phyloP scores from a whole-genome alignment of 2,329 filamentous ascomycete species.

The Fusarium oxysporum region DNA sequence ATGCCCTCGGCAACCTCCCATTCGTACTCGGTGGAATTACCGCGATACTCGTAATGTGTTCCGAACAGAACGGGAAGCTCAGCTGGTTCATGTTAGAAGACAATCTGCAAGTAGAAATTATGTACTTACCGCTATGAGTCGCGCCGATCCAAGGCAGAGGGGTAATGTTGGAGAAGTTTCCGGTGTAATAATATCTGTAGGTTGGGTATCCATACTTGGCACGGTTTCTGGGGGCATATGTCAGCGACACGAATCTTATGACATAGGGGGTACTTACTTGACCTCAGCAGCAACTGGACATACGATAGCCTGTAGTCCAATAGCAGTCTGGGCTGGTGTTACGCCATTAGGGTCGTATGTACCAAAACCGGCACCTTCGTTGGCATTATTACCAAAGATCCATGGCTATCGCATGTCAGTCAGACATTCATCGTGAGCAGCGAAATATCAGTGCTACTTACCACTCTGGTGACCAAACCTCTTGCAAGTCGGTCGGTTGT shows the following conservation, averaged over 20 bases:
- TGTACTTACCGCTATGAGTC: not conserved
- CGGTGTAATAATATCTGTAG: constrained; percentile 17
- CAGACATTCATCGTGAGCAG: rapidly evolving
- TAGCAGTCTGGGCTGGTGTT: constrained; percentile 1
- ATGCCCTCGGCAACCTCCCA: constrained; percentile 13
- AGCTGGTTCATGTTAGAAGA: not conserved
- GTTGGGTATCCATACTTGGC: constrained; percentile 11
- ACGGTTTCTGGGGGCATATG: rapidly evolving
- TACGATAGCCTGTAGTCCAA: constrained; percentile 1
- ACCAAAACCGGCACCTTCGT: constrained; percentile 25
- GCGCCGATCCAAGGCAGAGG: constrained; percentile 14
- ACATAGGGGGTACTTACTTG: not conserved
- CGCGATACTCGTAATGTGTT: constrained; percentile 19
- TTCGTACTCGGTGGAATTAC: constrained; percentile 12
- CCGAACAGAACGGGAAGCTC: constrained; percentile 11
- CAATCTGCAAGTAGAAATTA: no score
- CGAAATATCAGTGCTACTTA: not conserved
- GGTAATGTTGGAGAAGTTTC: constrained; percentile 18
- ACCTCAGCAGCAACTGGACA: constrained; percentile 19
- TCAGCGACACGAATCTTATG: rapidly evolving
- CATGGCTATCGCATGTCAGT: not conserved
- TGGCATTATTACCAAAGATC: constrained; percentile 24
- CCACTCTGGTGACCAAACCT: constrained; percentile 10
- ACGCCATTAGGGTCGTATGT: not conserved
- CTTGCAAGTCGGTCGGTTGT: constrained; percentile 2